Evolutionary conservation across 495 filamentous ascomycete genomes (phyloP).

Genomic region (Aspergillus avenaceus): DNA sequence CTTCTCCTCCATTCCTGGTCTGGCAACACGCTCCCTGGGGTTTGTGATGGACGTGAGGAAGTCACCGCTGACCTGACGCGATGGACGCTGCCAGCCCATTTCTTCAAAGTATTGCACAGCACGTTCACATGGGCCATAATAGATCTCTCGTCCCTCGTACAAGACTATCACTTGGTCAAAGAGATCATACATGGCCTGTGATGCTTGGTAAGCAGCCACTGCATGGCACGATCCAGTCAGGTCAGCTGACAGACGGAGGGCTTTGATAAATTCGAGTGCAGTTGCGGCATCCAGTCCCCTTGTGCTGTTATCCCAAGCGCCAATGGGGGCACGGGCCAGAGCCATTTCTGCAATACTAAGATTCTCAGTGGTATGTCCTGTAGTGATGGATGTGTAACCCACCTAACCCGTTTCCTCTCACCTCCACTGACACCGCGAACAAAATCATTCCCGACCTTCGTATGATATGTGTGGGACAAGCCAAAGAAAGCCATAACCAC

Average conservation of each 20-base stretch:
- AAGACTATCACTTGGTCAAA: conserved; percentile 59
- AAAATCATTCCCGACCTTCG: conserved; percentile 38
- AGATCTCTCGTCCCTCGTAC: conserved; percentile 61
- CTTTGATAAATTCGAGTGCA: conserved; percentile 64
- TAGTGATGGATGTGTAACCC: too few species aligned
- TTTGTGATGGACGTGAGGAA: conserved; percentile 70
- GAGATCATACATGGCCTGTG: conserved; percentile 70
- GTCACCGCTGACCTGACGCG: conserved; percentile 59
- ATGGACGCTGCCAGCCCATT: conserved; percentile 52
- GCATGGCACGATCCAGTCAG: conserved; percentile 70
- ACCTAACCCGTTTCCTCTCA: conserved; percentile 59
- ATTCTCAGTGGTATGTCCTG: too few species aligned
- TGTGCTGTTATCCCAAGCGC: conserved; percentile 82
- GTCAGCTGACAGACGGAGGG: conserved; percentile 67
- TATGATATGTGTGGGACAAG: conserved; percentile 49
- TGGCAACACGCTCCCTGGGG: conserved; percentile 53
- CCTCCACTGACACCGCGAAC: conserved; percentile 75
- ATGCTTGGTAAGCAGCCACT: conserved; percentile 80
- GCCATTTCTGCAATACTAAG: conserved; percentile 50
- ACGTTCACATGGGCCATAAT: conserved; percentile 51
- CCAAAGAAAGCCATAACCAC: conserved; percentile 61
- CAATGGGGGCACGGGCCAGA: conserved; percentile 62
- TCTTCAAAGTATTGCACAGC: conserved; percentile 57
- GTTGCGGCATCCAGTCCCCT: conserved; percentile 82
- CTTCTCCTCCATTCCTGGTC: conserved; percentile 54